These are phyloP conservation scores for Phytophthora gonapodyides DNA, from an alignment of 352 stramenopile genomes.

Conservation along the genomic window DNA sequence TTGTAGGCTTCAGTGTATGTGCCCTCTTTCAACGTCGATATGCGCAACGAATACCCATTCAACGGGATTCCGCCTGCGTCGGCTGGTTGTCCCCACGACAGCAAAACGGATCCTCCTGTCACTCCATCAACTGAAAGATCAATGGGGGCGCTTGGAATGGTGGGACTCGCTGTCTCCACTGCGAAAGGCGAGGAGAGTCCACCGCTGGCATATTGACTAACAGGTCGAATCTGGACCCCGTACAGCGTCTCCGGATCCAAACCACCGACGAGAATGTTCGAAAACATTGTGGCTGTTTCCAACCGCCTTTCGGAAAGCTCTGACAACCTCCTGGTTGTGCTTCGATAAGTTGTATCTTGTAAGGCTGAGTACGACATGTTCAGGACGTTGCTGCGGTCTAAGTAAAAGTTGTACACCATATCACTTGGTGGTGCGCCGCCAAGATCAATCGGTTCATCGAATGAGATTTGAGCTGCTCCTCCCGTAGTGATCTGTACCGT, in stretches of 20 bases:
- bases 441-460: conserved; percentile 61
- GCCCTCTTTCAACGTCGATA: conserved; percentile 18
- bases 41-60: conserved; percentile 39
- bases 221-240: conserved; percentile 47
- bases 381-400: conserved; percentile 38
- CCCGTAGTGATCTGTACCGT: conserved; percentile 38
- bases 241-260: conserved; percentile 63
- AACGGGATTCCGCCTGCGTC: conserved; percentile 57
- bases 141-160: conserved; percentile 37
- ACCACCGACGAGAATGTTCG: conserved; percentile 37
- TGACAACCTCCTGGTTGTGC: conserved; percentile 20
- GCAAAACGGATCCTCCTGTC: conserved; percentile 44
- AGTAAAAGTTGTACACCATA: conserved; percentile 56
- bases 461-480: conserved; percentile 50
- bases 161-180: conserved; percentile 38
- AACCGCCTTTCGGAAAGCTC: conserved; percentile 17
- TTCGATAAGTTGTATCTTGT: not conserved
- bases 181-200: conserved; percentile 29
- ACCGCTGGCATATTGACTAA: conserved; percentile 39
- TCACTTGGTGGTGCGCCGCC: conserved; percentile 39
- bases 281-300: conserved; percentile 3
- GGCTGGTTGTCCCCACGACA: conserved; percentile 45
- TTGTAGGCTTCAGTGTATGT: conserved; percentile 33
- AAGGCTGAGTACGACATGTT: conserved; percentile 51
- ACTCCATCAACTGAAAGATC: conserved; percentile 13